Percentiles rank a stretch among this genome's conserved stretches.
Conservation (phyloP, 768 basidiomycete species). For the Boletus vinaceobasis region DNA sequence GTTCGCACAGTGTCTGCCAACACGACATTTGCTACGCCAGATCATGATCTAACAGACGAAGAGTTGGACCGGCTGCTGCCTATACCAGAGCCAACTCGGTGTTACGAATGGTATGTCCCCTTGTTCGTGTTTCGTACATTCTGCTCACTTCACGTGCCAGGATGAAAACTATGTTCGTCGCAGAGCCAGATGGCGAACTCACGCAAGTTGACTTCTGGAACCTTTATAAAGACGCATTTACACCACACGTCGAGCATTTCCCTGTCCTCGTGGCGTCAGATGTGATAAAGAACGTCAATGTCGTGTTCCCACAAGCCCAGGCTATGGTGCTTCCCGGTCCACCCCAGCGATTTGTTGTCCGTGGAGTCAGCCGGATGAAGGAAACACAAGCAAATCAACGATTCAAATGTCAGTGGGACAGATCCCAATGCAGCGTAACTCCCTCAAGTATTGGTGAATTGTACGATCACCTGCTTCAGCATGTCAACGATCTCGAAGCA, state of each 20-base stretch:
- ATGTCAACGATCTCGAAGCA: conserved; percentile 45
- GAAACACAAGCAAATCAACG: conserved; percentile 53
- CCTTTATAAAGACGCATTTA: conserved; percentile 83
- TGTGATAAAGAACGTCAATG: conserved; percentile 88
- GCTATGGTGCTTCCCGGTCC: conserved; percentile 81
- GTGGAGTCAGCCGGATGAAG: conserved; percentile 73
- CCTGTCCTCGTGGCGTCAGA: conserved; percentile 81
- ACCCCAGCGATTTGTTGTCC: conserved; percentile 79
- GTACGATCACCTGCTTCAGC: conserved; percentile 68
- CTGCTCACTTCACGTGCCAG: conserved; percentile 39
- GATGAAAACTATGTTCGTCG: conserved; percentile 89
- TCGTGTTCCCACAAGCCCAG: conserved; percentile 80
- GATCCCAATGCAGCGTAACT: conserved; percentile 48
- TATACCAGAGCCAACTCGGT: conserved; percentile 71
- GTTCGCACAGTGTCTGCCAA: conserved; percentile 59
- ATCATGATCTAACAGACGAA: conserved; percentile 68
- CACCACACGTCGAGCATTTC: conserved; percentile 51
- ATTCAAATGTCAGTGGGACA: conserved; percentile 78
- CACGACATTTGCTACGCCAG: conserved; percentile 42
- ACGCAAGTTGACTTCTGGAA: conserved; percentile 97
- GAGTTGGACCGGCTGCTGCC: conserved; percentile 59
- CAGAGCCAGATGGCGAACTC: conserved; percentile 72
- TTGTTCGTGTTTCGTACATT: neutral
- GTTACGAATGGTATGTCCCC: conserved; percentile 69
- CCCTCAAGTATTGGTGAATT: conserved; percentile 57